Conservation (phyloP, 345 rosid genomes). For the Noccaea bulbosa region DNA sequence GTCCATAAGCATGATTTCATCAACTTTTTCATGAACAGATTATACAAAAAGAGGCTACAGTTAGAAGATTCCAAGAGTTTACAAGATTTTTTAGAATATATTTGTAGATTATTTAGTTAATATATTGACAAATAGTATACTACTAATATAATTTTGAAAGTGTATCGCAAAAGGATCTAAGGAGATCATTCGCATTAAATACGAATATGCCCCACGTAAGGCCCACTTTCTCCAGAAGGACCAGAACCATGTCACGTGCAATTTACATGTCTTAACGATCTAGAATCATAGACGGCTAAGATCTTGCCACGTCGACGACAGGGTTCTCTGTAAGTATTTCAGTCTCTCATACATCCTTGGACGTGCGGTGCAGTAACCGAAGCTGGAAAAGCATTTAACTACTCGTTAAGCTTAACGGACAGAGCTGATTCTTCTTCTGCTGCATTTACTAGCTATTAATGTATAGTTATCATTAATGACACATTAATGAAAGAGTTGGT, state of each 20-base stretch:
- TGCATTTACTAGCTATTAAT: slow-evolving; percentile 33
- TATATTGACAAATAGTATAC: not conserved
- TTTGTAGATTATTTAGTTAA: slow-evolving; percentile 8
- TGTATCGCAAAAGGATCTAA: slow-evolving; percentile 37
- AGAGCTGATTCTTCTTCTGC: slow-evolving; percentile 25
- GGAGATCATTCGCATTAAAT: slow-evolving; percentile 38
- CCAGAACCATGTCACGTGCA: slow-evolving; percentile 37
- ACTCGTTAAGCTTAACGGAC: slow-evolving; percentile 15
- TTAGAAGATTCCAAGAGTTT: slow-evolving; percentile 5
- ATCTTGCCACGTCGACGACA: slow-evolving; percentile 38
- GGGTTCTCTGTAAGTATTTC: slow-evolving; percentile 2
- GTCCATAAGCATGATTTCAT: slow-evolving; percentile 36
- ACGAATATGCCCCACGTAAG: slow-evolving; percentile 47
- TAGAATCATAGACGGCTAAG: slow-evolving; percentile 17
- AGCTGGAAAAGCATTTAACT: slow-evolving; percentile 25
- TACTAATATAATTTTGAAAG: slow-evolving; percentile 14
- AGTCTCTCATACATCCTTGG: slow-evolving; percentile 29
- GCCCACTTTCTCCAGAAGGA: slow-evolving; percentile 40
- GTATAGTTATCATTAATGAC: slow-evolving; percentile 22
- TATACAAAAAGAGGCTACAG: not conserved
- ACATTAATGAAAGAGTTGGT: slow-evolving; percentile 6
- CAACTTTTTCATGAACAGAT: not conserved
- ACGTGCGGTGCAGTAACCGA: slow-evolving; percentile 44
- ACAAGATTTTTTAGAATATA: not conserved
- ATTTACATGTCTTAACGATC: slow-evolving; percentile 29